These are phyloP conservation scores for Boeremia exigua DNA, from an alignment of 2,329 filamentous ascomycete species.

Conservation along the genomic window DNA sequence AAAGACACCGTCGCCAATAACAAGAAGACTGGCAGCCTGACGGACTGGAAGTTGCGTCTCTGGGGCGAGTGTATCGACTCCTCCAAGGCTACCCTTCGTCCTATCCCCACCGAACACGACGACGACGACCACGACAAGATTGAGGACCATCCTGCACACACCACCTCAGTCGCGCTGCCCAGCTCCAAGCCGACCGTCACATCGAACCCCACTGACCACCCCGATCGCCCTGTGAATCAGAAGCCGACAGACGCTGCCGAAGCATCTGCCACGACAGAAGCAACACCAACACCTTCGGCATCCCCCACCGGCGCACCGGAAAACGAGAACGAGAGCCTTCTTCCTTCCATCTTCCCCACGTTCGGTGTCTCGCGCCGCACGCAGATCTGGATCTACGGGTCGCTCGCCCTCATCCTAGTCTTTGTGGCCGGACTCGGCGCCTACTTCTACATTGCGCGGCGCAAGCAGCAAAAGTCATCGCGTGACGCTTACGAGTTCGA, in stretches of 20 bases:
- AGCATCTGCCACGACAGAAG: slow-evolving; percentile 17
- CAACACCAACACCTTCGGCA: slow-evolving; percentile 30
- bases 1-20: slow-evolving; percentile 80
- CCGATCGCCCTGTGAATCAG: slow-evolving; percentile 62
- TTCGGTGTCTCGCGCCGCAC: slow-evolving; percentile 88
- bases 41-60: slow-evolving; percentile 91
- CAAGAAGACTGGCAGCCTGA: slow-evolving; percentile 75
- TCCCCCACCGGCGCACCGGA: slow-evolving; percentile 26
- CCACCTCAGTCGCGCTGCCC: slow-evolving; percentile 61
- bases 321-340: slow-evolving; percentile 60
- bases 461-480: slow-evolving; percentile 75
- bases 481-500: slow-evolving; percentile 94
- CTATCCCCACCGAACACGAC: slow-evolving; percentile 82
- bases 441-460: slow-evolving; percentile 81
- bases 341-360: slow-evolving; percentile 87
- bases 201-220: slow-evolving; percentile 55
- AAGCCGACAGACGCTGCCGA: slow-evolving; percentile 56
- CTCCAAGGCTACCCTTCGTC: slow-evolving; percentile 73
- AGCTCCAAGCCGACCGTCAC: slow-evolving; percentile 55
- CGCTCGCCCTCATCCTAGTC: slow-evolving; percentile 79
- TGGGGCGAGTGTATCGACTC: slow-evolving; percentile 90
- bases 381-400: slow-evolving; percentile 92
- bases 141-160: slow-evolving; percentile 62
- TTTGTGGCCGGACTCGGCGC: slow-evolving; percentile 83
- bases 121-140: slow-evolving; percentile 78